Evolutionary conservation across 306 rosid species (phyloP).

Genomic region (Argentina anserina): DNA sequence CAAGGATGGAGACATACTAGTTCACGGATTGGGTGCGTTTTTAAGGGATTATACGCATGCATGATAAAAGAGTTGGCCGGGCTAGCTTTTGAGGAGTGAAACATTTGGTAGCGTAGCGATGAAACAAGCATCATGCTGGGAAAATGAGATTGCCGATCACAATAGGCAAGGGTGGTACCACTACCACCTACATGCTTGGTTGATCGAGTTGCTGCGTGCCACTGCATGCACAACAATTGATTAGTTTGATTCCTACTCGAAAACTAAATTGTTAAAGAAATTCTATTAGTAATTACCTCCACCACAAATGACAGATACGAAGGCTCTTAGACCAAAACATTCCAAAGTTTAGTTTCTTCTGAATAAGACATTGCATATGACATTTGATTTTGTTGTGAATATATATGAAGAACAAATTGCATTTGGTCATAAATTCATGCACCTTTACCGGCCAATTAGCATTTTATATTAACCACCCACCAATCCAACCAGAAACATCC

Average conservation of each 20-base stretch:
- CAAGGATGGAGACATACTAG: neutral
- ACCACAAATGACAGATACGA: neutral
- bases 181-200: slow-evolving; percentile 34
- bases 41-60: no score
- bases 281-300: neutral
- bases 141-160: slow-evolving; percentile 10
- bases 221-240: neutral
- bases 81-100: neutral
- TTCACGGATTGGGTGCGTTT: no score
- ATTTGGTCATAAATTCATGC: neutral
- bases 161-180: slow-evolving; percentile 25
- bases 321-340: neutral
- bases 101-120: slow-evolving; percentile 43
- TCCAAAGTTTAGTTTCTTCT: neutral
- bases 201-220: slow-evolving; percentile 32
- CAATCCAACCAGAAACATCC: neutral
- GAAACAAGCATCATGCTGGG: slow-evolving; percentile 42
- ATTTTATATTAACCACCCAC: neutral
- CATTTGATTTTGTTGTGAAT: neutral
- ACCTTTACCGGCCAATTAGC: neutral
- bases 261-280: neutral
- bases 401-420: neutral
- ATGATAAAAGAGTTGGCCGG: neutral
- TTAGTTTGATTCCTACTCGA: neutral
- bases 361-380: neutral